Base-by-base conservation (phyloP, 2,329 filamentous ascomycete genomes). In the Parastagonospora avenae region DNA sequence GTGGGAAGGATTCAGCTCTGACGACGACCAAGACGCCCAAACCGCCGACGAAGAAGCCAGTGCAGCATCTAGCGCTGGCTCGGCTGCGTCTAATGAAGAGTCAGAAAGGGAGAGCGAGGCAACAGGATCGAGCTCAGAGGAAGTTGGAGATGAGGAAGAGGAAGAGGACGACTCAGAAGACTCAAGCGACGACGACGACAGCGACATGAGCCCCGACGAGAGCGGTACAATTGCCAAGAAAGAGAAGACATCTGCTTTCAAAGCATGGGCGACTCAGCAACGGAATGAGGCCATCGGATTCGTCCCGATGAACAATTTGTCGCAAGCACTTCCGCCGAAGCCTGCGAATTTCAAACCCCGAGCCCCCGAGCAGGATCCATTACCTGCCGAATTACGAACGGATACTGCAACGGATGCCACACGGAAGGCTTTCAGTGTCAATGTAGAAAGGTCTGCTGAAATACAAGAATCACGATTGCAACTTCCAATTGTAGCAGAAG, bases 401-500 rank as follows among this genome's bases (percentile, higher is more conserved):
- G 72, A 84, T 3, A 86, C 85, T 0, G 77, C 67, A 11, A 75
- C 78, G 14, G 84, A 84, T 60, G 76, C 77, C 2, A 80, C 80
- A 32, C 82, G 92, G 54, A 93, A 92, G 66, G 89, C 88, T 1
- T 92, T 86, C 69, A 88, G 86, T 54, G 87, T 97, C 1, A 74
- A 83, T 1, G 86, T 97, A 2, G 77, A 83, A 33, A 85, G 94
- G 50, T 77, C 83, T 0, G 77, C 86, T 4, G 87, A 89, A 14
- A 89, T 97, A 16, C 91, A 97, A 70, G 83, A 87, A 41, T 85
- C 87, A 9, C 86, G 94, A 10, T 74, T 95, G 40, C 85, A 89
- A 48, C 81, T 99, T 12, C 94, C 94, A 0, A 90, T 99, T 1
- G 91, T 97, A 1, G 90, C 90, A 1, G 92, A 97, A 72, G 94